Evolutionary conservation across 2,329 filamentous ascomycete species (phyloP).

Genomic region (Aspergillus fumigatus): DNA sequence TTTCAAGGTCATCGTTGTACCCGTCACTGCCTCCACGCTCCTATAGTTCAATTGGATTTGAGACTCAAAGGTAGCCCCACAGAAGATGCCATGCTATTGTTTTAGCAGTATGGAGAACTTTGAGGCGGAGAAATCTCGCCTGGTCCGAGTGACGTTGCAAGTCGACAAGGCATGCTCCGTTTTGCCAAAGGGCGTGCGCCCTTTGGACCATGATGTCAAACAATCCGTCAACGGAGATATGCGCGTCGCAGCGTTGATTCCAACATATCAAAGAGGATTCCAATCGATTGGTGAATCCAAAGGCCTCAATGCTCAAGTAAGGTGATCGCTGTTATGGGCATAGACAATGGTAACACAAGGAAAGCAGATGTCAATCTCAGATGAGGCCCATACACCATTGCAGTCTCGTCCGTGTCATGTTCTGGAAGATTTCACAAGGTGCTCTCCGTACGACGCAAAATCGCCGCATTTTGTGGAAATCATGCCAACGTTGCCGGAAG

Average conservation of each 20-base stretch:
- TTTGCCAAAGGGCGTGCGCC: slow-evolving; percentile 6
- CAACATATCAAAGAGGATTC: not conserved
- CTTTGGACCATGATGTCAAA: not conserved
- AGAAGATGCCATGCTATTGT: slow-evolving; percentile 9
- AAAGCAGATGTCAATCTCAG: not conserved
- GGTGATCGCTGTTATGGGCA: not conserved
- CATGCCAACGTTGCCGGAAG: not conserved
- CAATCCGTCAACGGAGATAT: not conserved
- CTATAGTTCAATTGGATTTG: not conserved
- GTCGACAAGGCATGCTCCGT: not conserved
- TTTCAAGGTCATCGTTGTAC: not conserved
- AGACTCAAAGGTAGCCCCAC: not conserved
- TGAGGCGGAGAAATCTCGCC: slow-evolving; percentile 8
- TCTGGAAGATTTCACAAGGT: not conserved
- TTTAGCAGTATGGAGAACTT: slow-evolving; percentile 5
- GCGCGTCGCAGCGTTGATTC: not conserved
- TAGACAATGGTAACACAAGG: not conserved
- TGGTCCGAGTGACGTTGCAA: slow-evolving; percentile 4
- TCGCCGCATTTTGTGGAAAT: not conserved
- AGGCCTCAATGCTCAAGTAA: not conserved
- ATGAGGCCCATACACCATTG: not conserved
- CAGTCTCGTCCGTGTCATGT: not conserved
- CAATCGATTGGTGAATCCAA: not conserved
- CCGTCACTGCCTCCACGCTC: not conserved
- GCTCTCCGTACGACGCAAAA: not conserved